A percentile compares a stretch with the other conserved stretches of the same genome.
phyloP scores from a whole-genome alignment of 2,329 filamentous ascomycete genomes.

The Didymosphaeria variabile region DNA sequence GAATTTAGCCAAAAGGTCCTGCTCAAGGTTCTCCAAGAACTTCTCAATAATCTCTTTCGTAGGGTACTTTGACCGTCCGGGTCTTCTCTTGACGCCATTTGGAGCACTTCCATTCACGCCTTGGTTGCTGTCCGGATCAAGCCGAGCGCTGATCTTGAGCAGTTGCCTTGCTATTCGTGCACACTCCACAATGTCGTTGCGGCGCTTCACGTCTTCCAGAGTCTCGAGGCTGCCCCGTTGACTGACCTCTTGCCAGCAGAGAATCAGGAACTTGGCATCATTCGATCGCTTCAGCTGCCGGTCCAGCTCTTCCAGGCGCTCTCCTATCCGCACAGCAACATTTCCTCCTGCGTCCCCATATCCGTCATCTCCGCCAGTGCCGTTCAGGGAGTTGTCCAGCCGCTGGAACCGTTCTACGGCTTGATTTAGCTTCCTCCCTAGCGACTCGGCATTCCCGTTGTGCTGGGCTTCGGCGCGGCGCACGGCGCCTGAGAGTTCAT shows the following conservation, averaged over 20 bases:
- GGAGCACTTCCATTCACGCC: slow-evolving; percentile 47
- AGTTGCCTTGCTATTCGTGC: slow-evolving; percentile 93
- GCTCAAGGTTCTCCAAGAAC: slow-evolving; percentile 94
- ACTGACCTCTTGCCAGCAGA: slow-evolving; percentile 96
- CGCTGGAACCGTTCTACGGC: slow-evolving; percentile 92
- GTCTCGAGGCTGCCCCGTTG: slow-evolving; percentile 86
- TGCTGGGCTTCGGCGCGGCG: slow-evolving; percentile 92
- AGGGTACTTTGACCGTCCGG: slow-evolving; percentile 60
- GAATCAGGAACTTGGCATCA: slow-evolving; percentile 93
- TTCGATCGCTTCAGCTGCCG: slow-evolving; percentile 87
- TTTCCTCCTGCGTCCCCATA: slow-evolving; percentile 74
- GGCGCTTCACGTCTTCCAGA: slow-evolving; percentile 87
- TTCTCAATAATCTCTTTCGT: slow-evolving; percentile 94
- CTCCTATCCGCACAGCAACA: slow-evolving; percentile 92
- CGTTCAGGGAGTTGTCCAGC: slow-evolving; percentile 83
- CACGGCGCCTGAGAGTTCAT: slow-evolving; percentile 88
- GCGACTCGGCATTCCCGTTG: slow-evolving; percentile 85
- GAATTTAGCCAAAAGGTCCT: slow-evolving; percentile 94
- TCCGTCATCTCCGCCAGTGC: slow-evolving; percentile 62
- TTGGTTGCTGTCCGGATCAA: slow-evolving; percentile 75
- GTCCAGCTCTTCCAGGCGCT: slow-evolving; percentile 92
- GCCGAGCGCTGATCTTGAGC: slow-evolving; percentile 89
- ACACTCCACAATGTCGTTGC: slow-evolving; percentile 91
- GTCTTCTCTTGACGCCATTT: slow-evolving; percentile 59
- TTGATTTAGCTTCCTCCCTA: slow-evolving; percentile 89